These are phyloP conservation scores for Porpolomopsis calyptriformis DNA, from an alignment of 768 basidiomycete species.

Conservation along the genomic window DNA sequence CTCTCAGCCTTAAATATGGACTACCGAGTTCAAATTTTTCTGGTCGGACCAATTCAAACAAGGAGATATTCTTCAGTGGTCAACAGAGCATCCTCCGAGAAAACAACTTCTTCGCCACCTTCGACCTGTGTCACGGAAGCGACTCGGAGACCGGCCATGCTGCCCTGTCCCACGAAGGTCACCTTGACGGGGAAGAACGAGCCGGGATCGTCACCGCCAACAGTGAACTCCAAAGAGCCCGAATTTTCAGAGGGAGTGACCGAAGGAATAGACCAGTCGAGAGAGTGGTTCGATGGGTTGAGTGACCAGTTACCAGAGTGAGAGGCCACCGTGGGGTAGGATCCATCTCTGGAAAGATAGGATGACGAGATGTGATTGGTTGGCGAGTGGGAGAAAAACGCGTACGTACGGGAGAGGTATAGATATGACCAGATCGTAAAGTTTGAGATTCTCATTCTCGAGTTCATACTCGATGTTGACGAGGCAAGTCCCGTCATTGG, in stretches of 20 bases:
- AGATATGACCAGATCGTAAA: conserved; percentile 79
- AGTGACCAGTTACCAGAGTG: conserved; percentile 74
- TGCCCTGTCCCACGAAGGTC: conserved; percentile 69
- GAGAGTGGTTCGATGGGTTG: conserved; percentile 65
- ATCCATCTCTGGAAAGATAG: conserved; percentile 59
- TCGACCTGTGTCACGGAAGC: conserved; percentile 44
- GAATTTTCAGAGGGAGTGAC: conserved; percentile 57
- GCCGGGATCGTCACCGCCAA: conserved; percentile 71
- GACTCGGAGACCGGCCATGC: conserved; percentile 67
- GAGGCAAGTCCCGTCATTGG: conserved; percentile 85
- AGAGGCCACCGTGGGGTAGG: conserved; percentile 76
- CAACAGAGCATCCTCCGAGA: conserved; percentile 47
- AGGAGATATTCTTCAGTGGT: conserved; percentile 48
- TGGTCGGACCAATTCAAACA: too few species aligned
- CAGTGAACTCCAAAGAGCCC: conserved; percentile 86
- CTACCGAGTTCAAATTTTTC: too few species aligned
- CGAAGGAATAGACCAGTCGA: conserved; percentile 75
- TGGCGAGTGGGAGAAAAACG: not conserved
- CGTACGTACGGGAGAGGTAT: conserved; percentile 83
- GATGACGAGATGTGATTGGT: not conserved
- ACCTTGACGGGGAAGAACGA: conserved; percentile 91
- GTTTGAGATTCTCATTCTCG: conserved; percentile 67
- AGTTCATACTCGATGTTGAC: conserved; percentile 97
- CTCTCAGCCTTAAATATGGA: too few species aligned
- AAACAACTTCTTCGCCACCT: conserved; percentile 29